These are phyloP conservation scores for Hypoxylon sp. DNA, from an alignment of 2,329 filamentous ascomycete genomes.

Conservation along the genomic window DNA sequence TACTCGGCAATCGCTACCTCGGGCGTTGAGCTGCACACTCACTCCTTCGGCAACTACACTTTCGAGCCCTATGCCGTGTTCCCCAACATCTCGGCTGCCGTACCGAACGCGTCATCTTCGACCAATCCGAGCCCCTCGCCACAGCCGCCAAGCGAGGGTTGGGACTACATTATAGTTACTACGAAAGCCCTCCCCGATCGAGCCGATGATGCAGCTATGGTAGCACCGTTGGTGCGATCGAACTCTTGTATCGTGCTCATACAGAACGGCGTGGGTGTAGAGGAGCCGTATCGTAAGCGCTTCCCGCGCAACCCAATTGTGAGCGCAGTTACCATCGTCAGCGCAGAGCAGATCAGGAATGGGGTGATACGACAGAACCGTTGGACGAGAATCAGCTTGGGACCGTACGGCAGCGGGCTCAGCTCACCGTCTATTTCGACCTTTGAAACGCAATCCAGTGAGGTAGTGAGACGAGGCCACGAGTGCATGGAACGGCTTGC, in stretches of 20 bases:
- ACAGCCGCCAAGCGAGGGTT: constrained; percentile 51
- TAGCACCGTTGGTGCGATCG: constrained; percentile 70
- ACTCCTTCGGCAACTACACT: constrained; percentile 74
- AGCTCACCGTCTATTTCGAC: constrained; percentile 50
- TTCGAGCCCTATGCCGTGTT: constrained; percentile 74
- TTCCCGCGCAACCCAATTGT: constrained; percentile 73
- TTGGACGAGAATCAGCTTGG: constrained; percentile 79
- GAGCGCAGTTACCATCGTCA: constrained; percentile 77
- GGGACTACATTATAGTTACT: constrained; percentile 77
- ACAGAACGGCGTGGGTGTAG: constrained; percentile 79
- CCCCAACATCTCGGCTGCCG: constrained; percentile 70
- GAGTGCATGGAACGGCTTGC: constrained; percentile 64
- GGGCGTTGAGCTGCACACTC: constrained; percentile 75
- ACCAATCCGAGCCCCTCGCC: constrained; percentile 21
- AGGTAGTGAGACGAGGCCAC: constrained; percentile 54
- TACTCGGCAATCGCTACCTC: constrained; percentile 71
- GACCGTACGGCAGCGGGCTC: constrained; percentile 70
- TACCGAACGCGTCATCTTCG: constrained; percentile 44
- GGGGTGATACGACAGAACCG: constrained; percentile 77
- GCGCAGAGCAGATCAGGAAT: constrained; percentile 73
- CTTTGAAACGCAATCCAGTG: constrained; percentile 37
- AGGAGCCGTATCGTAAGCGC: constrained; percentile 72
- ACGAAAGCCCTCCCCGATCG: constrained; percentile 78
- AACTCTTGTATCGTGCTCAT: constrained; percentile 73
- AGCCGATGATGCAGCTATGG: constrained; percentile 71